Evolutionary conservation across 176 grass and related monocot genomes (phyloP).

Genomic region (Carex cristatella): DNA sequence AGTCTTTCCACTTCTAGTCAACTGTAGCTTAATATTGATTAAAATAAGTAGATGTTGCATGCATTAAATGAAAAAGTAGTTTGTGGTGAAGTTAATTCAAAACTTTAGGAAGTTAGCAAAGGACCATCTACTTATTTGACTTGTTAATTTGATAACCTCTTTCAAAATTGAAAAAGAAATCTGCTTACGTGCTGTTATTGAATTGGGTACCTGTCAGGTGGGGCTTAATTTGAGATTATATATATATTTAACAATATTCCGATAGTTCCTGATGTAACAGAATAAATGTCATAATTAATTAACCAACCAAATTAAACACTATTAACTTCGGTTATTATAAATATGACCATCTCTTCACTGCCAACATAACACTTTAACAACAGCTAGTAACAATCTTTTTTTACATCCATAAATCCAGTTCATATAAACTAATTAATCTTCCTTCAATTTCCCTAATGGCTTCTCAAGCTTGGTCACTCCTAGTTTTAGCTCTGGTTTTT

Average conservation of each 20-base stretch:
- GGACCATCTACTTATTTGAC: background rate
- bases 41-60: background rate
- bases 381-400: background rate
- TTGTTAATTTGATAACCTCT: background rate
- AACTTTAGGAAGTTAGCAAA: background rate
- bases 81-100: background rate
- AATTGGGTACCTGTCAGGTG: background rate
- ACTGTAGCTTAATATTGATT: background rate
- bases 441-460: conserved; percentile 2
- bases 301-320: background rate
- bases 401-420: background rate
- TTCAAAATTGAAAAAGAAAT: background rate
- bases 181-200: background rate
- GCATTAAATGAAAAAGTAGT: background rate
- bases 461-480: conserved; percentile 8
- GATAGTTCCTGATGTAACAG: background rate
- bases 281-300: background rate
- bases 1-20: background rate
- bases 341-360: background rate
- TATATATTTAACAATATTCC: background rate
- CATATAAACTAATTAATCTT: background rate
- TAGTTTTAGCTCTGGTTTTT: conserved; percentile 12
- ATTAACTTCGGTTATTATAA: background rate
- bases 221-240: background rate
- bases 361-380: background rate